These are phyloP conservation scores for Dendrocalamus latiflorus DNA, from an alignment of 202 grass and related monocot species.

Conservation along the genomic window DNA sequence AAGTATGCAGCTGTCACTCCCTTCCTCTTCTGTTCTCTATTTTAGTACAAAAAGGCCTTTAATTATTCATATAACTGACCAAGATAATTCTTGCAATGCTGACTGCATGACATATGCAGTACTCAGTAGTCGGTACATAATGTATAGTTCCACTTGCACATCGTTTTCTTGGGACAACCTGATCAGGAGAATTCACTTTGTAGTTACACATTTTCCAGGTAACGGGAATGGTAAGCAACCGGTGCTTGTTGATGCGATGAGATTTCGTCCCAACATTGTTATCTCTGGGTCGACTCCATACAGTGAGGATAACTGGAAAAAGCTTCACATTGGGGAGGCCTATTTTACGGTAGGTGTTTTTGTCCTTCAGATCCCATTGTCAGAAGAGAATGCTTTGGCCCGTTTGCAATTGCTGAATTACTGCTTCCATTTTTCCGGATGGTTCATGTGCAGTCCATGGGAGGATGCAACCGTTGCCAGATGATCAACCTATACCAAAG, in stretches of 20 bases:
- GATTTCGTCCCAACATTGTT: constrained; percentile 93
- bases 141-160: background rate
- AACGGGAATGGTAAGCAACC: constrained; percentile 27
- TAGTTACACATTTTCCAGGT: constrained; percentile 12
- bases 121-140: background rate
- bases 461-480: constrained; percentile 93
- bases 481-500: constrained; percentile 82
- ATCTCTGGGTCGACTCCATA: constrained; percentile 73
- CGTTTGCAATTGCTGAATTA: background rate
- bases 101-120: background rate
- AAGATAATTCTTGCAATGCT: background rate
- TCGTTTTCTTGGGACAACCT: background rate
- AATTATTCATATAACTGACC: background rate
- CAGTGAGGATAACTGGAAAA: constrained; percentile 77
- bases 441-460: constrained; percentile 56
- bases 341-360: constrained; percentile 60
- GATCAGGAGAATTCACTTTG: background rate
- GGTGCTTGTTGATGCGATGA: constrained; percentile 50
- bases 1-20: constrained; percentile 36
- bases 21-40: background rate
- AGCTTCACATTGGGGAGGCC: constrained; percentile 70
- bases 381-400: constrained; percentile 2
- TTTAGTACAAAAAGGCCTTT: background rate
- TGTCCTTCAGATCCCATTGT: background rate
- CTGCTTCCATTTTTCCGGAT: background rate